phyloP scores from a whole-genome alignment of 2,329 filamentous ascomycete genomes.

The Talaromyces sp. region DNA sequence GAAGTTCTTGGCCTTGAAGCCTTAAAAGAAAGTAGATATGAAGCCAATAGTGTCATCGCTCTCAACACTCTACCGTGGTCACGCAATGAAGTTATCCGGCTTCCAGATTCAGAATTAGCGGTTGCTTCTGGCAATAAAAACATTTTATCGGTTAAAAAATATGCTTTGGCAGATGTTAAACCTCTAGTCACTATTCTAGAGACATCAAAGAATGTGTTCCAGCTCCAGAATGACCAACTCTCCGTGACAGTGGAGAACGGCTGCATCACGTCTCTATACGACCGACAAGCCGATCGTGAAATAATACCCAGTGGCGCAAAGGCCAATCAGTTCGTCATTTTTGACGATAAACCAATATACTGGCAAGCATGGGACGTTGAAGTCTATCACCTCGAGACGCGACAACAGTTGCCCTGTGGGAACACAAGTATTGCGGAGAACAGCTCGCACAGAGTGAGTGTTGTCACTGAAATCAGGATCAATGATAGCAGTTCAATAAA shows the following conservation, averaged over 20 bases:
- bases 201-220: slow-evolving; percentile 59
- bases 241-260: slow-evolving; percentile 69
- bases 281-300: slow-evolving; percentile 69
- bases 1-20: slow-evolving; percentile 61
- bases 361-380: slow-evolving; percentile 99
- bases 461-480: slow-evolving; percentile 81
- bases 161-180: slow-evolving; percentile 25
- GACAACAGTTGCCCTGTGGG: slow-evolving; percentile 67
- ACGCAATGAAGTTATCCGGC: slow-evolving; percentile 68
- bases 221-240: slow-evolving; percentile 74
- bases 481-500: slow-evolving; percentile 82
- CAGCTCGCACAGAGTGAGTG: slow-evolving; percentile 70
- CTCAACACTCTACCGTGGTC: slow-evolving; percentile 87
- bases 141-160: slow-evolving; percentile 42
- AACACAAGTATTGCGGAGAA: slow-evolving; percentile 68
- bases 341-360: slow-evolving; percentile 94
- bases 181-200: slow-evolving; percentile 24
- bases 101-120: slow-evolving; percentile 45
- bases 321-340: slow-evolving; percentile 88
- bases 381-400: slow-evolving; percentile 86
- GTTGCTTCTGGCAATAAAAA: slow-evolving; percentile 47
- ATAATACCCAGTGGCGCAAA: slow-evolving; percentile 68
- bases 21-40: slow-evolving; percentile 39
- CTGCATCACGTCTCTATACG: slow-evolving; percentile 78
- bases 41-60: slow-evolving; percentile 48